Base-by-base conservation (phyloP, 495 filamentous ascomycete genomes). In the Trichocladium antarcticum region DNA sequence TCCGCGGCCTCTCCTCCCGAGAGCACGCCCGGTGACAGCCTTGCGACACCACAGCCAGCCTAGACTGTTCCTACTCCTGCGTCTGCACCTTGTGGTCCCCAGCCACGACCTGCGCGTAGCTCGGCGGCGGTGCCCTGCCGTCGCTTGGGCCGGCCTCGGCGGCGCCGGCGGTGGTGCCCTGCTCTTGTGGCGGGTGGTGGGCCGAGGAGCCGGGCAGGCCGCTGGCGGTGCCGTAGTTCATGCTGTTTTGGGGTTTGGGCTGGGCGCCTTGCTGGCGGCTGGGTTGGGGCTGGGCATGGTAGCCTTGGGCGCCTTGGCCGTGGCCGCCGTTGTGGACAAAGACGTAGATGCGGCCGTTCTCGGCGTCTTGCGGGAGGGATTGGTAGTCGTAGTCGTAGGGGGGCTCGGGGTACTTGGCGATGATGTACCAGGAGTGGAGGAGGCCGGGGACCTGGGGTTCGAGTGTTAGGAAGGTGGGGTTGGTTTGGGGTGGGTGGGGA, bases 391-490 rank as follows among this genome's bases (percentile, higher is more conserved):
- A 87, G 50, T 75, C 73, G 52, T 75, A 79, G 22, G 77, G 65
- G 12, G 71, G 68, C 27, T 96, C 89, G 21, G 93, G 93, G 65
- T 84, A 87, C 62, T 84, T 83, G 61, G 83, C 71, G 72, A 98
- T 95, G 68, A 98, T 95, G 79, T 97, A 98, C 89, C 89, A 97
- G 61, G 92, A 77, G 68, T 98, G 92, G 6, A 98, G 67, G 20
- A 97, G 80, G 45, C 92, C 92, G 17, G 92, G 92, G 53, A 98
- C 54, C 74, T 77, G 35, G 3, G n/a, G 6, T 21, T 37, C 44
- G 28, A 14, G 44, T 10, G 50, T 57, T 53, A 35, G 37, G 40
- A 17, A 20, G 11, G n/a, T n/a, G 7, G n/a, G 11, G 29, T 9
- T 9, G n/a, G 36, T 40, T 20, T 16, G n/a, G 43, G 38, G n/a